Base-by-base conservation (phyloP, 2,329 filamentous ascomycete genomes). In the Fusarium tanahbumbuense region DNA sequence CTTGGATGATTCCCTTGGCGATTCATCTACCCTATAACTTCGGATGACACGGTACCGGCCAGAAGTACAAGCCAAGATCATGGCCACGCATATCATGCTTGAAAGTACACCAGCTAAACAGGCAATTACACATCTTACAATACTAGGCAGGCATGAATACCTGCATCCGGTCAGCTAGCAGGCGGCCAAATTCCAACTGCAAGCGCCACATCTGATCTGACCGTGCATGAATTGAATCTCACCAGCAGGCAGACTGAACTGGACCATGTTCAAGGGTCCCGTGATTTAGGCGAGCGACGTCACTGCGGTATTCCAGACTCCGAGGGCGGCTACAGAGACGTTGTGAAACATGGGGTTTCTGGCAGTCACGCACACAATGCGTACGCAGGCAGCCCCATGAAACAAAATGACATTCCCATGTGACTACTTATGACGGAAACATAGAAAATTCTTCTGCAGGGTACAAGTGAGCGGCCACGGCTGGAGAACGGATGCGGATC, bases 281-380 rank as follows among this genome's bases (percentile, higher is more conserved):
- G 73, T 75, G 71, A 71, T 48, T 40, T 50, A 28, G 16, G 16
- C 6, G 8, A 63, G 41, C 73, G 62, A 75, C 73, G 71, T 73
- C 73, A 75, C 70, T 23, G 46, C 55, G 27, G 46, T 56, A 60
- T 62, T 37, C n/a, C 44, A 47, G 56, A 47, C 52, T 59, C 49
- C 54, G 49, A 75, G 57, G 63, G 61, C 67, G 69, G 67, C 64
- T 70, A 68, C 34, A 64, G 59, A 63, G 61, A 59, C 50, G 46
- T 60, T 58, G 50, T 75, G 73, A 74, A 75, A 74, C 73, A 52
- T 63, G 70, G 72, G 67, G 68, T 64, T 62, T 62, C 41, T 66
- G 25, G 27, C 30, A 71, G 70, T 59, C 72, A 73, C 65, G 68
- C 56, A 52, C n/a, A 34, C 25, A 56, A 53, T 53, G 47, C 37